Percentiles rank a stretch among this genome's conserved stretches.
phyloP scores from a whole-genome alignment of 345 rosid species.

The Excoecaria agallocha region DNA sequence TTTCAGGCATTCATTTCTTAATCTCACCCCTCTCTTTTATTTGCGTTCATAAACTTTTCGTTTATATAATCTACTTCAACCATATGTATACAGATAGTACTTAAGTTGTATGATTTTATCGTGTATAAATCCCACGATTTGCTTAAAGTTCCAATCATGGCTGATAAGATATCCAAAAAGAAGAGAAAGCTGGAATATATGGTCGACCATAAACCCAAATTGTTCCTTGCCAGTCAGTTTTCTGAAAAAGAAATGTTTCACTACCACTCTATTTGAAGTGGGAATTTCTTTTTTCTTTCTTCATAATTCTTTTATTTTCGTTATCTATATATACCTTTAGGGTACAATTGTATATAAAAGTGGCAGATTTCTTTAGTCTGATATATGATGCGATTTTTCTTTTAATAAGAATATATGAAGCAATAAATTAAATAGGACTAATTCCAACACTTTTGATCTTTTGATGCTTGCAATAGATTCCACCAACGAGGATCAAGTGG shows the following conservation, averaged over 20 bases:
- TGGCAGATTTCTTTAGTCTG: slow-evolving; percentile 17
- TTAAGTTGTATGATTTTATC: too few relatives aligned
- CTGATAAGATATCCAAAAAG: too few relatives aligned
- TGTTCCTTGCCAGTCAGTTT: background rate
- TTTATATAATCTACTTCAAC: background rate
- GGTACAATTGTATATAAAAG: background rate
- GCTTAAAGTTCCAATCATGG: too few relatives aligned
- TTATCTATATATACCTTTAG: background rate
- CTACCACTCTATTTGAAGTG: background rate
- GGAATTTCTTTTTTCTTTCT: background rate
- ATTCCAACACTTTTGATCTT: slow-evolving; percentile 16
- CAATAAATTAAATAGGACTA: slow-evolving; percentile 6
- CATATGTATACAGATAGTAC: too few relatives aligned
- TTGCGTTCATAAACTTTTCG: background rate
- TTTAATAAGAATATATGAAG: background rate
- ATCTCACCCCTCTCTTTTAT: background rate
- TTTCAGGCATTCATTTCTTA: slow-evolving; percentile 18
- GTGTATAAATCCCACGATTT: too few relatives aligned
- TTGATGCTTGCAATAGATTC: slow-evolving; percentile 45
- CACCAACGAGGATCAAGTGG: slow-evolving; percentile 54
- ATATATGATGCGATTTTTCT: slow-evolving; percentile 7
- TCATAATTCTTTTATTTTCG: too few relatives aligned
- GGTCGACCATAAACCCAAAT: too few relatives aligned
- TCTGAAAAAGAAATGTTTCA: too few relatives aligned
- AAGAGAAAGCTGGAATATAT: too few relatives aligned